Conservation (phyloP, 257 asterid genomes). For the Solanum microdontum region DNA sequence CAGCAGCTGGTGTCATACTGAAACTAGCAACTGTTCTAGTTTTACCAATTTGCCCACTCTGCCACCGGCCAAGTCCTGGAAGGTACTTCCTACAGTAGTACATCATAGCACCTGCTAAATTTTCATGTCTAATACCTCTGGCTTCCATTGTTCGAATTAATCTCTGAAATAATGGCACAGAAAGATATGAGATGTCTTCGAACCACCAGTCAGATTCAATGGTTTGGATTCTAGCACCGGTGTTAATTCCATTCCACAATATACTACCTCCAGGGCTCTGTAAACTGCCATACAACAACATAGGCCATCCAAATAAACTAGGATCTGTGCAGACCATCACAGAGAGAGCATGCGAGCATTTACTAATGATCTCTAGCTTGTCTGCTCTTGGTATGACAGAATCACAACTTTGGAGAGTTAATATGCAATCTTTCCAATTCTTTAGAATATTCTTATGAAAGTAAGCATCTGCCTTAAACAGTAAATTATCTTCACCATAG, state of each 20-base stretch:
- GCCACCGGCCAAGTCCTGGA: constrained; percentile 92
- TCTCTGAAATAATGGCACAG: constrained; percentile 65
- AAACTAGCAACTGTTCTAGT: constrained; percentile 65
- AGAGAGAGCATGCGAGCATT: constrained; percentile 59
- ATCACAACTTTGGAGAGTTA: constrained; percentile 85
- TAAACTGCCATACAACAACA: constrained; percentile 88
- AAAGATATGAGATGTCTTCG: constrained; percentile 72
- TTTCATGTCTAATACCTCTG: constrained; percentile 67
- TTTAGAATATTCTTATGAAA: constrained; percentile 53
- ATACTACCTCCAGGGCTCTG: constrained; percentile 99
- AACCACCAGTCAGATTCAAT: constrained; percentile 93
- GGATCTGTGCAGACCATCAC: constrained; percentile 92
- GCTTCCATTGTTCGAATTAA: constrained; percentile 52
- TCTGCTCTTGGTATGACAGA: constrained; percentile 56
- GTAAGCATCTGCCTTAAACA: constrained; percentile 53
- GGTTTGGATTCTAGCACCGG: constrained; percentile 80
- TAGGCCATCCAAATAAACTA: constrained; percentile 92
- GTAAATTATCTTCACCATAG: constrained; percentile 72
- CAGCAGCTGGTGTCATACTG: constrained; percentile 73
- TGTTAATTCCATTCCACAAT: constrained; percentile 89
- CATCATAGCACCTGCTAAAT: constrained; percentile 61
- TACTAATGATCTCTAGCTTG: constrained; percentile 53
- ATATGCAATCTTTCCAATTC: constrained; percentile 81
- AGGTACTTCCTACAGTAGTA: constrained; percentile 72
- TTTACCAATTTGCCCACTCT: constrained; percentile 45